Conservation (phyloP, 176 grass and related monocot genomes). For the Aegilops speltoides region DNA sequence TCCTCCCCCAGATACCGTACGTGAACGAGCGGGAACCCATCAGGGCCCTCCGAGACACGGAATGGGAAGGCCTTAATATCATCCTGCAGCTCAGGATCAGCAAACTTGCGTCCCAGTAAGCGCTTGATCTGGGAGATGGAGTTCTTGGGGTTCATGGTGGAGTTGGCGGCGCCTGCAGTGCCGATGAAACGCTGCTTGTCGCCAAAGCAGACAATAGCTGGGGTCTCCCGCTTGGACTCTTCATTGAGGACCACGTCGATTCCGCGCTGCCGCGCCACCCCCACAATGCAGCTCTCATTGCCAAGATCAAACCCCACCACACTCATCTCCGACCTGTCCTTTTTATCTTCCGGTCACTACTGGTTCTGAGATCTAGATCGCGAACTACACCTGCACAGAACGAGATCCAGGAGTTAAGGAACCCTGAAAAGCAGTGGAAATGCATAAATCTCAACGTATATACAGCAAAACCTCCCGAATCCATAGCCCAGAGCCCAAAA, state of each 20-base stretch:
- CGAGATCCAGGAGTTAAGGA: constrained; percentile 29
- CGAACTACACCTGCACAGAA: background rate
- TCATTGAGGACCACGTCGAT: constrained; percentile 95
- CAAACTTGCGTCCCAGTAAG: constrained; percentile 62
- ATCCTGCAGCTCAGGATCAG: constrained; percentile 72
- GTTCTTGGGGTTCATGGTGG: constrained; percentile 88
- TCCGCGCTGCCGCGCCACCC: constrained; percentile 75
- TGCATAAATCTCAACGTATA: background rate
- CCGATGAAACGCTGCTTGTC: constrained; percentile 95
- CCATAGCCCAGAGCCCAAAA: background rate
- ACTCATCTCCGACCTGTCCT: constrained; percentile 50
- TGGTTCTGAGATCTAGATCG: constrained; percentile 26
- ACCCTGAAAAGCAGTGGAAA: background rate
- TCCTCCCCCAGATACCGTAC: constrained; percentile 61
- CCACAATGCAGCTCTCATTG: constrained; percentile 93
- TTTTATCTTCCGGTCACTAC: background rate
- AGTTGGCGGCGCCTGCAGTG: constrained; percentile 64
- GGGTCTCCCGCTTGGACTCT: constrained; percentile 93
- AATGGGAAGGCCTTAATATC: constrained; percentile 66
- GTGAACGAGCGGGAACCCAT: constrained; percentile 80
- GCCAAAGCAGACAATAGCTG: constrained; percentile 85
- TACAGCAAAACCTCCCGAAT: background rate
- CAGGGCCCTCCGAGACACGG: constrained; percentile 54
- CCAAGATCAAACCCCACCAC: constrained; percentile 93
- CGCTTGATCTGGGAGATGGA: constrained; percentile 92